These are phyloP conservation scores for Tylopilus vinaceipallidus DNA, from an alignment of 768 basidiomycete species.

Conservation along the genomic window DNA sequence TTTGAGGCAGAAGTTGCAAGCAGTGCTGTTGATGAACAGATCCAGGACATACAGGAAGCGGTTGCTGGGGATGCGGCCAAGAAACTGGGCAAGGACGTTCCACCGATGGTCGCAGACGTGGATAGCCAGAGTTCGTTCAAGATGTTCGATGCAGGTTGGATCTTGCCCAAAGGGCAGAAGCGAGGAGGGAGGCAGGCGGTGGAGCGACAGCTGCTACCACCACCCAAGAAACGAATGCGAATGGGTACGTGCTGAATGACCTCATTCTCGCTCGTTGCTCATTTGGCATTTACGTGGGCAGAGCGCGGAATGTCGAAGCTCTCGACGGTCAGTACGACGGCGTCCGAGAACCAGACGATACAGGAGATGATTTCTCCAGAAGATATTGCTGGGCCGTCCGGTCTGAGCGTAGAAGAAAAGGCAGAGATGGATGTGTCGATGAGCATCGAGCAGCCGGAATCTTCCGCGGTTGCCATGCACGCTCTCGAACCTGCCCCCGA, in stretches of 20 bases:
- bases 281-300: not conserved
- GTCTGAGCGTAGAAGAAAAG: constrained; percentile 18
- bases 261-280: not conserved
- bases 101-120: constrained; percentile 67
- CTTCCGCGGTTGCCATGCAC: not conserved
- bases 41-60: constrained; percentile 1
- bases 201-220: constrained; percentile 45
- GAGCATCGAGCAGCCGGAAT: constrained; percentile 13
- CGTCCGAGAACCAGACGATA: constrained; percentile 46
- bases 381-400: constrained; percentile 27
- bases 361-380: constrained; percentile 23
- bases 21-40: constrained; percentile 12
- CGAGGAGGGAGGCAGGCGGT: constrained; percentile 54
- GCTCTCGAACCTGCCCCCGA: constrained; percentile 1
- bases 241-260: constrained; percentile 34
- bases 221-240: constrained; percentile 55
- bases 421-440: constrained; percentile 15
- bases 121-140: constrained; percentile 72
- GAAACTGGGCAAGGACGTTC: constrained; percentile 39
- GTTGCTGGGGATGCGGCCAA: constrained; percentile 19
- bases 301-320: constrained; percentile 43
- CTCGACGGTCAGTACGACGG: constrained; percentile 45
- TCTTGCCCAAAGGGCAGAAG: constrained; percentile 71
- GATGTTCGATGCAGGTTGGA: constrained; percentile 87
- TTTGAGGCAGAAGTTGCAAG: constrained; percentile 41